Percentiles rank a stretch among this genome's conserved stretches.
These are phyloP conservation scores for Fusarium xyrophilum DNA, from an alignment of 2,329 filamentous ascomycete species.

Conservation along the genomic window DNA sequence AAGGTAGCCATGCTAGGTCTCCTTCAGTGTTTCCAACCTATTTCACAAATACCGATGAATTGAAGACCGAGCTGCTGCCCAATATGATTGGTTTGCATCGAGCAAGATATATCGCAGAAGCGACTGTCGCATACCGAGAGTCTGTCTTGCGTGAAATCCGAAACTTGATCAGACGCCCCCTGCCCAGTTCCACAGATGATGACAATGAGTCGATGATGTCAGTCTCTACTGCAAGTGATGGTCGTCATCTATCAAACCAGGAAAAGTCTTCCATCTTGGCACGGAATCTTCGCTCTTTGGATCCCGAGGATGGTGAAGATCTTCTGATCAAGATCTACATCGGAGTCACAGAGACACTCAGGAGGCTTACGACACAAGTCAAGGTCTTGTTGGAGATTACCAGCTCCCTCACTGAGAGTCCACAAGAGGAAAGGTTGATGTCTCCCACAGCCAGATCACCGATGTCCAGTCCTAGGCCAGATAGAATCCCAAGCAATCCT, in stretches of 20 bases:
- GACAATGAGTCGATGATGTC: constrained; percentile 91
- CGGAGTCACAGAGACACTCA: constrained; percentile 83
- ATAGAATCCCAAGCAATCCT: constrained; percentile 39
- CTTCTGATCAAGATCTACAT: constrained; percentile 85
- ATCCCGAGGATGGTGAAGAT: constrained; percentile 82
- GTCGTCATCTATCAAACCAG: constrained; percentile 74
- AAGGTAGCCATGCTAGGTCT: constrained; percentile 70
- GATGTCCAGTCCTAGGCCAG: constrained; percentile 57
- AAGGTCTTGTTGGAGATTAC: constrained; percentile 96
- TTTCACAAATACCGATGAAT: constrained; percentile 71
- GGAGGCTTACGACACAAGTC: constrained; percentile 85
- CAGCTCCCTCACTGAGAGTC: constrained; percentile 67
- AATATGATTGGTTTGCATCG: constrained; percentile 81
- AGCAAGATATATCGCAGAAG: constrained; percentile 79
- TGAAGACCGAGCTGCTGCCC: constrained; percentile 73
- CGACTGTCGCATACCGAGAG: constrained; percentile 85
- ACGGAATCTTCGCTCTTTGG: constrained; percentile 83
- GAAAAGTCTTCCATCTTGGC: constrained; percentile 90
- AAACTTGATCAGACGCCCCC: constrained; percentile 78
- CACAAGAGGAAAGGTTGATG: constrained; percentile 50
- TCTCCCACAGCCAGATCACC: constrained; percentile 61
- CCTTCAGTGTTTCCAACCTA: constrained; percentile 79
- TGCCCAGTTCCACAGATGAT: constrained; percentile 93
- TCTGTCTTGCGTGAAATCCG: constrained; percentile 86
- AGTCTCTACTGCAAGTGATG: constrained; percentile 75